phyloP scores from a whole-genome alignment of 73 alveolate species.

The Tetrahymena elliotti region DNA sequence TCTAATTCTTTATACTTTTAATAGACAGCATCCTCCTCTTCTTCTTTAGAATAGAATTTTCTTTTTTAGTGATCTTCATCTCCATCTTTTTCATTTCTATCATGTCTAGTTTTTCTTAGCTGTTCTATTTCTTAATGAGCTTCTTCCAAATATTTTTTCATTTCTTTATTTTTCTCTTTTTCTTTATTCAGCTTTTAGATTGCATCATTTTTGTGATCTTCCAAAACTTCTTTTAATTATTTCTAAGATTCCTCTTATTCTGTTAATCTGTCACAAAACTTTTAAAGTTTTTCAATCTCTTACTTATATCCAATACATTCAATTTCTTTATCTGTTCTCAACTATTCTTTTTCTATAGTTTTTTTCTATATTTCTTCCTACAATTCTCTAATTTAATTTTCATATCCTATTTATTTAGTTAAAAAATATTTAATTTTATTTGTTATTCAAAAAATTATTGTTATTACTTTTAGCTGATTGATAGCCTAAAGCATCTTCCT shows the following conservation, averaged over 20 bases:
- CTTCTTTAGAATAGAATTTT: neutral
- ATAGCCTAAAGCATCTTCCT: neutral
- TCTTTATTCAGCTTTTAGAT: neutral
- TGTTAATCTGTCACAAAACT: neutral
- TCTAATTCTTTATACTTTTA: neutral
- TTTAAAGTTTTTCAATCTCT: neutral
- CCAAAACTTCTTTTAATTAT: neutral
- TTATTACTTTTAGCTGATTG: neutral
- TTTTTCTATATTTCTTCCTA: neutral
- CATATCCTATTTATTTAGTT: neutral
- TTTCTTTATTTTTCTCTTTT: neutral
- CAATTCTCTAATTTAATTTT: neutral
- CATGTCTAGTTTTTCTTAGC: neutral
- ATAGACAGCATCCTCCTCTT: neutral
- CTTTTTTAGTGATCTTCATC: neutral
- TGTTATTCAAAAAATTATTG: neutral
- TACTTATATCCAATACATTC: neutral
- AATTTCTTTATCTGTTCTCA: neutral
- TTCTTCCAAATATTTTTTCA: neutral
- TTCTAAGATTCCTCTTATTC: neutral
- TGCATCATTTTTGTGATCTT: neutral
- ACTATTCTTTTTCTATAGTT: neutral
- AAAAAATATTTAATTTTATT: too few relatives aligned
- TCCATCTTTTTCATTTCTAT: neutral
- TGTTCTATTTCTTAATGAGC: neutral